phyloP scores from a whole-genome alignment of 2,329 filamentous ascomycete species.

The Paracorniculantispora psalliotae region DNA sequence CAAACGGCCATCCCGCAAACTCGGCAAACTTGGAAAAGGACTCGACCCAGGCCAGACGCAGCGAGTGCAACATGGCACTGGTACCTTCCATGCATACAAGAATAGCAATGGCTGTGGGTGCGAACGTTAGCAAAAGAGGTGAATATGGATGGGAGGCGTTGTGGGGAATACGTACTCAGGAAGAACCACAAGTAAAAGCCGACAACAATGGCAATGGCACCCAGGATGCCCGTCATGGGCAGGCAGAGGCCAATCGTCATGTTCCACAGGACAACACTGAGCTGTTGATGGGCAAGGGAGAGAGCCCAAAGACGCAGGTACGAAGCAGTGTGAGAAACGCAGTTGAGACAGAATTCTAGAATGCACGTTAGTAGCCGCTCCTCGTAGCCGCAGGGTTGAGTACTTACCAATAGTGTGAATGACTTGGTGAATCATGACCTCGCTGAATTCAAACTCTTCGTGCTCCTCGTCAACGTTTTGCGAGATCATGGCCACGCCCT shows the following conservation, averaged over 20 bases:
- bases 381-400: not conserved
- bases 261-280: constrained; percentile 90
- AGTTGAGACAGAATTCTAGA: constrained; percentile 95
- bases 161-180: constrained; percentile 47
- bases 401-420: constrained; percentile 93
- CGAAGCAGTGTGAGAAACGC: constrained; percentile 96
- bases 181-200: constrained; percentile 89
- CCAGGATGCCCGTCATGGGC: constrained; percentile 56
- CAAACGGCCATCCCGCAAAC: constrained; percentile 80
- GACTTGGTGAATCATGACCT: constrained; percentile 97
- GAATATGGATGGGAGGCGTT: not conserved
- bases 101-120: constrained; percentile 44
- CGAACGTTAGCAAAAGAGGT: constrained; percentile 21
- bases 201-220: constrained; percentile 74
- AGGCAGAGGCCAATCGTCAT: constrained; percentile 89
- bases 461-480: constrained; percentile 82
- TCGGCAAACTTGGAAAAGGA: constrained; percentile 97
- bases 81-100: constrained; percentile 95
- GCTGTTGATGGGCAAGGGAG: constrained; percentile 95
- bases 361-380: constrained; percentile 24
- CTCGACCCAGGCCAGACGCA: constrained; percentile 93
- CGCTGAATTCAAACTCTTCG: constrained; percentile 94
- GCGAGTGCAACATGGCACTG: constrained; percentile 88
- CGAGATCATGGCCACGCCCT: constrained; percentile 82
- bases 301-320: constrained; percentile 98